A percentile compares a stretch with the other conserved stretches of the same genome.
These are phyloP conservation scores for Craterostigma plantagineum DNA, from an alignment of 257 asterid species.

Conservation along the genomic window DNA sequence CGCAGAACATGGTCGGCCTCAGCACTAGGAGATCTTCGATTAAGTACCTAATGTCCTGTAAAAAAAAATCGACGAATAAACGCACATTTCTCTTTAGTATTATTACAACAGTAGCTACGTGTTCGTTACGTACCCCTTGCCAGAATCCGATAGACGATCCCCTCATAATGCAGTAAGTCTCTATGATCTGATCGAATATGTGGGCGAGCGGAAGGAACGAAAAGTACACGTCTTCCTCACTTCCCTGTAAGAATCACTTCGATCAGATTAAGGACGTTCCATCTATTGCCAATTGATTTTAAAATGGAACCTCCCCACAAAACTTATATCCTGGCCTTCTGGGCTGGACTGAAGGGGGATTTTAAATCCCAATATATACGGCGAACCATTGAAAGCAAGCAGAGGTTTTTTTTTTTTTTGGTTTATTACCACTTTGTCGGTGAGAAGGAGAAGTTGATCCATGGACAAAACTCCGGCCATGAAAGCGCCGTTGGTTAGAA, in stretches of 20 bases:
- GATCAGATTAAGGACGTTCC: no score
- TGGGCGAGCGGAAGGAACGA: constrained; percentile 95
- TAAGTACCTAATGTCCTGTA: constrained; percentile 76
- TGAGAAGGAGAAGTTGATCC: constrained; percentile 47
- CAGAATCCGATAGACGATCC: constrained; percentile 88
- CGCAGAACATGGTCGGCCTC: constrained; percentile 79
- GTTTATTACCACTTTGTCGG: constrained; percentile 40
- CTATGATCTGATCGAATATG: constrained; percentile 73
- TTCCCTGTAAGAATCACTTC: no score
- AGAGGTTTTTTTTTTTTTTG: background rate
- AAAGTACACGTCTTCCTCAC: constrained; percentile 60
- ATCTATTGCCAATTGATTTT: no score
- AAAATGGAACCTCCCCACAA: no score
- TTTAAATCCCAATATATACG: no score
- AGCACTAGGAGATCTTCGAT: constrained; percentile 68
- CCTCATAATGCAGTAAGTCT: constrained; percentile 43
- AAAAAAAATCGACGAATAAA: constrained; percentile 8
- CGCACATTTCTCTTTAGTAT: no score
- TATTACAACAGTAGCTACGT: no score
- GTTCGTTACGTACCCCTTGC: constrained; percentile 99
- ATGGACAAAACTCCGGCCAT: constrained; percentile 71
- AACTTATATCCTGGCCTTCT: no score
- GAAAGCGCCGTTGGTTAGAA: constrained; percentile 49
- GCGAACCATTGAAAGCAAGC: background rate
- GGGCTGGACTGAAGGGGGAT: no score